phyloP scores from a whole-genome alignment of 148 eudicot species.

The Pouteria glomerata region DNA sequence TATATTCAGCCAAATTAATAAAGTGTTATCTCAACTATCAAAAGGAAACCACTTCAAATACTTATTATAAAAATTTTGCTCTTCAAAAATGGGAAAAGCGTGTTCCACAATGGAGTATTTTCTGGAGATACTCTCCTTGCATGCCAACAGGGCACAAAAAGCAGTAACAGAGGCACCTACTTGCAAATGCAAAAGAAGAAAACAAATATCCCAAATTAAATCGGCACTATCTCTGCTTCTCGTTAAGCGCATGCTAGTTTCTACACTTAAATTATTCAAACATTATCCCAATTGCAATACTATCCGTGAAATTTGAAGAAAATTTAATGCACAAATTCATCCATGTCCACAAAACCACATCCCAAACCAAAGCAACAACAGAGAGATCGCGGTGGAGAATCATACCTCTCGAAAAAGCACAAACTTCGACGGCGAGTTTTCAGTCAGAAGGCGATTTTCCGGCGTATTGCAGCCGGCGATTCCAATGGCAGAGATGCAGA shows the following conservation, averaged over 20 bases:
- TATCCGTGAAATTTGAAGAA: background rate
- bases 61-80: background rate
- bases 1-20: background rate
- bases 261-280: background rate
- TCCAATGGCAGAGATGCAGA: background rate
- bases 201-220: too few relatives aligned
- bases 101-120: background rate
- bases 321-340: background rate
- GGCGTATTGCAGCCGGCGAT: background rate
- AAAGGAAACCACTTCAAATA: background rate
- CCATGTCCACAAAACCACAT: background rate
- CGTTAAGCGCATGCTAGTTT: background rate
- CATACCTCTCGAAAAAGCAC: background rate
- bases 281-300: background rate
- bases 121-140: background rate
- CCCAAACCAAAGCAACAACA: background rate
- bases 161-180: background rate
- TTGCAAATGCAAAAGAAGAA: too few relatives aligned
- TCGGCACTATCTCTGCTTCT: too few relatives aligned
- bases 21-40: background rate
- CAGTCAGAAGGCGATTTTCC: background rate
- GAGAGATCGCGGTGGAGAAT: background rate
- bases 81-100: background rate
- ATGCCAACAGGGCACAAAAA: conserved; percentile 2
- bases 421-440: background rate